A percentile compares a stretch with the other conserved stretches of the same genome.
Evolutionary conservation across 1,284 basidiomycete species (phyloP).

Genomic region (Puccinia hordei): DNA sequence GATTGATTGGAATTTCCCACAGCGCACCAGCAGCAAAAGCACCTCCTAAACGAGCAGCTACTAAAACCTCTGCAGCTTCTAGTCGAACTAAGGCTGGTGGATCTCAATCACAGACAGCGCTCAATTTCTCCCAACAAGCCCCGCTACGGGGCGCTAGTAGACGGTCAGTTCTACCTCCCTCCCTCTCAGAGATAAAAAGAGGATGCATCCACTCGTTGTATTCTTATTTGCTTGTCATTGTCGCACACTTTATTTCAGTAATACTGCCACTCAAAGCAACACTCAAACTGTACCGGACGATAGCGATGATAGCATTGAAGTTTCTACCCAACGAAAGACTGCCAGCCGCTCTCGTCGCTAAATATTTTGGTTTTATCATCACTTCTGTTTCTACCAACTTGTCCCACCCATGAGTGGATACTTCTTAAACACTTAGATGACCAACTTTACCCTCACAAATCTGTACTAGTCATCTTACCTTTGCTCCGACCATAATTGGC

Average conservation of each 20-base stretch:
- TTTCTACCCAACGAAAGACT: conserved; percentile 9
- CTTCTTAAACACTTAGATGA: too few relatives aligned
- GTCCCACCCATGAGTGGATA: too few relatives aligned
- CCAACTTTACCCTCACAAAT: too few relatives aligned
- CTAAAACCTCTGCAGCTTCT: conserved; percentile 32
- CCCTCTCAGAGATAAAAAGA: not conserved
- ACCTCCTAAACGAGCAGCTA: conserved; percentile 25
- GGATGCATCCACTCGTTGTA: too few relatives aligned
- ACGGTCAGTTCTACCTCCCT: conserved; percentile 24
- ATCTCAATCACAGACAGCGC: conserved; percentile 30
- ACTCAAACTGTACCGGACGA: conserved; percentile 13
- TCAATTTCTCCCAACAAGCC: conserved; percentile 28
- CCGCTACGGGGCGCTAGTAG: conserved; percentile 21
- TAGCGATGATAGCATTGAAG: conserved; percentile 31
- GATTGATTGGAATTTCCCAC: not conserved
- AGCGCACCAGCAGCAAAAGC: conserved; percentile 39
- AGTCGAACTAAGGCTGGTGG: conserved; percentile 28
- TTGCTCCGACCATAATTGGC: too few relatives aligned
- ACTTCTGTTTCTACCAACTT: too few relatives aligned
- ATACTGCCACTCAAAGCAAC: not conserved
- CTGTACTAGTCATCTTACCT: too few relatives aligned
- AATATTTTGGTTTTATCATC: not conserved
- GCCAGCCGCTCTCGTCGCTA: conserved; percentile 25
- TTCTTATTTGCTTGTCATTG: not conserved
- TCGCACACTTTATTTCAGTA: not conserved